These are phyloP conservation scores for Actinidia arguta DNA, from an alignment of 179 eudicot species.

Conservation along the genomic window DNA sequence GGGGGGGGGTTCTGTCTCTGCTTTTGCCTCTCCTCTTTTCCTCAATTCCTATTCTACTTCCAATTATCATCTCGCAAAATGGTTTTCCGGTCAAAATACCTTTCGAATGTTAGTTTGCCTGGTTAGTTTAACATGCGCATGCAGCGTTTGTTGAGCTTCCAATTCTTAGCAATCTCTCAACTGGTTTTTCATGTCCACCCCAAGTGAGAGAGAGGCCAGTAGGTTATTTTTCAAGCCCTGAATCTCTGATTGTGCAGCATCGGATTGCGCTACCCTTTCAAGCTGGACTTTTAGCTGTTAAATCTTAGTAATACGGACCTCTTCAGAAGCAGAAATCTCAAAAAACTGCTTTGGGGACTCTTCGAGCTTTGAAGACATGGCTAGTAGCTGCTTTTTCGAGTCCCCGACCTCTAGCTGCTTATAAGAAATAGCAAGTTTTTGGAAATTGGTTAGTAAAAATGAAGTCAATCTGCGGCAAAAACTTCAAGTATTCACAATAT, in stretches of 20 bases:
- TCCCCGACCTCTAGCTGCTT: constrained; percentile 59
- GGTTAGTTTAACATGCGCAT: too few relatives aligned
- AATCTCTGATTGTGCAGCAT: constrained; percentile 54
- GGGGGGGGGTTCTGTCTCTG: too few relatives aligned
- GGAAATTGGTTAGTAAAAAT: too few relatives aligned
- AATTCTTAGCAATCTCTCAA: constrained; percentile 56
- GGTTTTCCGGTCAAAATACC: too few relatives aligned
- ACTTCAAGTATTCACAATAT: not conserved
- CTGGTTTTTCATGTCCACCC: constrained; percentile 69
- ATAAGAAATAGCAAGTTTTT: not conserved
- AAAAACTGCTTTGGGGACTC: constrained; percentile 60
- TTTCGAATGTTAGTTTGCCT: too few relatives aligned
- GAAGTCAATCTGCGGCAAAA: not conserved
- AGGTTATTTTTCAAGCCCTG: constrained; percentile 58
- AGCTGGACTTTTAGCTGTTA: constrained; percentile 62
- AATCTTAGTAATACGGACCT: constrained; percentile 32
- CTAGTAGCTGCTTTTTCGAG: constrained; percentile 60
- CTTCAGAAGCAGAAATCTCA: constrained; percentile 42
- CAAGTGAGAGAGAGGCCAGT: constrained; percentile 48
- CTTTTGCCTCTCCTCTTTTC: too few relatives aligned
- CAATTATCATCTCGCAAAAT: too few relatives aligned
- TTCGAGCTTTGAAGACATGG: constrained; percentile 64
- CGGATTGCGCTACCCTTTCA: constrained; percentile 45
- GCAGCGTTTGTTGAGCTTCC: too few relatives aligned
- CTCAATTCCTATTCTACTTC: too few relatives aligned